Conservation (phyloP, 1,284 basidiomycete genomes). For the Porodaedalea pini region DNA sequence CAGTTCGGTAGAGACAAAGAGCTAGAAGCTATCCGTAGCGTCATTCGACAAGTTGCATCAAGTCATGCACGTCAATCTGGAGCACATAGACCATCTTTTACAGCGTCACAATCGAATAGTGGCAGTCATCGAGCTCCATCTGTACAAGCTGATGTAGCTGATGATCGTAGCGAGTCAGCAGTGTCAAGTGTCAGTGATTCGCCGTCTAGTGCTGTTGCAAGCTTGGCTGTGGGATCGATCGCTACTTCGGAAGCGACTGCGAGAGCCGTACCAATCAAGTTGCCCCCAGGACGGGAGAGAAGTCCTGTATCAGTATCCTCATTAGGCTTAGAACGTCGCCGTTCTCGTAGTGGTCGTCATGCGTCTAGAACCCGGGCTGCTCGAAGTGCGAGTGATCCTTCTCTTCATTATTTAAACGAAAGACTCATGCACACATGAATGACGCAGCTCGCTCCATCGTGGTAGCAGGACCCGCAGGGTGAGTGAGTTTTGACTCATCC, state of each 20-base stretch:
- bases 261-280: background rate
- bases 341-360: constrained; percentile 11
- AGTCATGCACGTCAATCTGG: constrained; percentile 56
- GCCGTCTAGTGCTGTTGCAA: constrained; percentile 20
- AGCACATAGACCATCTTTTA: constrained; percentile 38
- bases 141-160: constrained; percentile 26
- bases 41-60: constrained; percentile 60
- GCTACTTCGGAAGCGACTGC: background rate
- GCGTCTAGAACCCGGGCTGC: constrained; percentile 3
- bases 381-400: constrained; percentile 1
- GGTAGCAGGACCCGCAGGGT: constrained; percentile 64
- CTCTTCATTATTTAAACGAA: background rate
- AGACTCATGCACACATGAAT: background rate
- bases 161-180: constrained; percentile 42
- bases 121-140: constrained; percentile 31
- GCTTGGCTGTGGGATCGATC: background rate
- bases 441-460: constrained; percentile 51
- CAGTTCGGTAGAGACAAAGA: constrained; percentile 70
- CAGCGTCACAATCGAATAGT: constrained; percentile 34
- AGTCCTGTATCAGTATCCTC: background rate
- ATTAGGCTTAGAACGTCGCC: constrained; percentile 1
- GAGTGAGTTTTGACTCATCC: constrained; percentile 22
- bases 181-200: constrained; percentile 42
- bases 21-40: constrained; percentile 58
- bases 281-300: background rate